Evolutionary conservation across 148 eudicot species (phyloP), one percentile per base, ranked within the genome.

Genomic region (Nepenthes gracilis): DNA sequence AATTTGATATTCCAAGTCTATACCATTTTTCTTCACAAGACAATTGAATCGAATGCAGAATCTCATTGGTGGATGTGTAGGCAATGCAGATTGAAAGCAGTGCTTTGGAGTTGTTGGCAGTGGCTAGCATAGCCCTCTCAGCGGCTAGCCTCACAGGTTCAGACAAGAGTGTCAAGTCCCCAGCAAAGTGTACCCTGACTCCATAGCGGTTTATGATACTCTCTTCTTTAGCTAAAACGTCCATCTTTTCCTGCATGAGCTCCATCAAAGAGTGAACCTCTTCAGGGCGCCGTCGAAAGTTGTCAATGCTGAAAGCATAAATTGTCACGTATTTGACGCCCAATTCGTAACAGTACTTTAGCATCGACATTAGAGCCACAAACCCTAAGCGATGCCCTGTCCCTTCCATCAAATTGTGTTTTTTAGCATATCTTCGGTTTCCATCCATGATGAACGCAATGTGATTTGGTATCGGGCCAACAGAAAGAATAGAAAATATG

Each of bases 381-480:
- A 67, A 78, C 2, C 92, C 88, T 58, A 66, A 47, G 38, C 64
- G 74, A 66, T 83, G 92, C 35, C 92, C 88, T 5, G 67, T 48
- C 23, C 83, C 88, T 67, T 78, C 80, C n/a, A 65, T 61, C 52
- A 83, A 49, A 32, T 79, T 81, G 62, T 53, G 60, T 62, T 74
- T 81, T 75, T 74, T 81, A 9, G 83, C 72, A 47, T 77, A 86
- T 68, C 94, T 81, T 67, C 94, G 74, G 64, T 86, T 86, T 43
- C 94, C 89, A 59, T 86, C 94, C 81, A 86, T 76, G 36, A 86
- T 83, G 69, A 86, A 81, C 14, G 89, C 88, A 40, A 86, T 70
- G 75, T 83, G 94, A 54, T 61, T 45, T 1, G 94, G 94, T 35
- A 83, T 70, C 6, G 86, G 82, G 33, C 84, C 86, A 33, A 59